Percentiles rank a stretch among this genome's conserved stretches.
Conservation (phyloP, 345 rosid species). For the Rhodamnia rubescens region DNA sequence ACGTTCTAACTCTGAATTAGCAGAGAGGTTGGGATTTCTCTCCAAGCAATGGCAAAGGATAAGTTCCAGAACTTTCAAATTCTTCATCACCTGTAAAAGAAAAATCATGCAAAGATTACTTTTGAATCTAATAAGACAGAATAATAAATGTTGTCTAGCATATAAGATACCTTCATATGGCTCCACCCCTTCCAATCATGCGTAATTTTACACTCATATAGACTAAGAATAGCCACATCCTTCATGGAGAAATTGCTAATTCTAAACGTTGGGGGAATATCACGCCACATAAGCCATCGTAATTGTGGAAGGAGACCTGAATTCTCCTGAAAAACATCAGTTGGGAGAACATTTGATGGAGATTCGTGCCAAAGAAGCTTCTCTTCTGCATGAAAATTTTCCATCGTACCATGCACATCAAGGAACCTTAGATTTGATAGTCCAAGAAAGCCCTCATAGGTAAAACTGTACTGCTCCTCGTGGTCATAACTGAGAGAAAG, state of each 20-base stretch:
- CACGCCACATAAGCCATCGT: background rate
- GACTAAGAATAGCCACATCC: background rate
- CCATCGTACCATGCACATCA: fast-evolving
- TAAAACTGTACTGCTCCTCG: background rate
- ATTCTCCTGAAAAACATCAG: background rate
- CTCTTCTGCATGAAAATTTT: fast-evolving
- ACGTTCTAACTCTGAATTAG: background rate
- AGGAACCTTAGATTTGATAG: background rate
- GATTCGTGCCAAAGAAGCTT: background rate
- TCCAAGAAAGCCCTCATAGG: background rate
- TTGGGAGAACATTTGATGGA: fast-evolving
- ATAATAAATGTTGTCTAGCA: background rate
- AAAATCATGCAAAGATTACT: background rate
- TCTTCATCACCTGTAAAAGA: background rate
- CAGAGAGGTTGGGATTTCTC: background rate
- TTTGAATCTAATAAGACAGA: fast-evolving
- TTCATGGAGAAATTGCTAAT: background rate
- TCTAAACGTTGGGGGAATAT: background rate
- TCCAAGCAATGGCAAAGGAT: background rate
- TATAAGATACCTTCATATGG: background rate
- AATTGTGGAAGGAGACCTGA: background rate
- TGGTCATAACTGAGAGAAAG: background rate
- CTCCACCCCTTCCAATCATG: background rate
- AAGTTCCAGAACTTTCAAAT: background rate
- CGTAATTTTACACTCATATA: fast-evolving